Conservation (phyloP, 2,329 filamentous ascomycete species). For the Scedosporium boydii region DNA sequence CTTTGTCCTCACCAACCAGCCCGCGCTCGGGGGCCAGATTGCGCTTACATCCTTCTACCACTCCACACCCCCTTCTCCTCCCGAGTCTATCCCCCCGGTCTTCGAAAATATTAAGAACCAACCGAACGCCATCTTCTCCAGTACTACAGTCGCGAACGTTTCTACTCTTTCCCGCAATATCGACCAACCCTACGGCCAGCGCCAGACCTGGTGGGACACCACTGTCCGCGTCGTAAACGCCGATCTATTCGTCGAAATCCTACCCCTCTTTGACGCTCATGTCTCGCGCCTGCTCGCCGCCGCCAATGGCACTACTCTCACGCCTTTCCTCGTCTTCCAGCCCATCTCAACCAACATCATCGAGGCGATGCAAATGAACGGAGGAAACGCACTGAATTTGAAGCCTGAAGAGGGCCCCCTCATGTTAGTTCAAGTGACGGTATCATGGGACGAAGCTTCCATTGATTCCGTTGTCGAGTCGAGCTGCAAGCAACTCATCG, state of each 20-base stretch:
- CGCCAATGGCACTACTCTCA: slow-evolving; percentile 9
- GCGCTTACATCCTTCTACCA: slow-evolving; percentile 5
- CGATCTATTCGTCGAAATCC: slow-evolving; percentile 15
- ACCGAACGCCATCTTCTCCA: not conserved
- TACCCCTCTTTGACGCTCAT: slow-evolving; percentile 13
- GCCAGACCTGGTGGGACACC: slow-evolving; percentile 13
- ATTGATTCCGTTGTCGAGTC: slow-evolving; percentile 13
- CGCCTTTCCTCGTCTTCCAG: slow-evolving; percentile 25
- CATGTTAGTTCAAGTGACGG: slow-evolving; percentile 12
- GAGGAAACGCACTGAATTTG: slow-evolving; percentile 27
- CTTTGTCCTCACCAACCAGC: slow-evolving; percentile 21
- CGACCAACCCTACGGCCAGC: slow-evolving; percentile 11
- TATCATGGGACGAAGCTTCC: slow-evolving; percentile 13
- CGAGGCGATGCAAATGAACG: slow-evolving; percentile 22
- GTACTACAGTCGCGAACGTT: not conserved
- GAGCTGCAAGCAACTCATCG: slow-evolving; percentile 10
- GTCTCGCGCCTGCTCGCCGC: not conserved
- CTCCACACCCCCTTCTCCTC: slow-evolving; percentile 1
- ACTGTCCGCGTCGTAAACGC: slow-evolving; percentile 11
- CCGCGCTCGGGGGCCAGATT: slow-evolving; percentile 18
- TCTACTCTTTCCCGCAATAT: not conserved
- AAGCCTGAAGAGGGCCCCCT: slow-evolving; percentile 17
- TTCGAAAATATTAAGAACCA: not conserved
- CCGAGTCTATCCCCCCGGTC: not conserved
- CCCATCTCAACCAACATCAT: slow-evolving; percentile 28